Percentiles rank a stretch among this genome's conserved stretches.
Conservation (phyloP, 1,139 yeast species). For the Blastobotrys ciferrii region DNA sequence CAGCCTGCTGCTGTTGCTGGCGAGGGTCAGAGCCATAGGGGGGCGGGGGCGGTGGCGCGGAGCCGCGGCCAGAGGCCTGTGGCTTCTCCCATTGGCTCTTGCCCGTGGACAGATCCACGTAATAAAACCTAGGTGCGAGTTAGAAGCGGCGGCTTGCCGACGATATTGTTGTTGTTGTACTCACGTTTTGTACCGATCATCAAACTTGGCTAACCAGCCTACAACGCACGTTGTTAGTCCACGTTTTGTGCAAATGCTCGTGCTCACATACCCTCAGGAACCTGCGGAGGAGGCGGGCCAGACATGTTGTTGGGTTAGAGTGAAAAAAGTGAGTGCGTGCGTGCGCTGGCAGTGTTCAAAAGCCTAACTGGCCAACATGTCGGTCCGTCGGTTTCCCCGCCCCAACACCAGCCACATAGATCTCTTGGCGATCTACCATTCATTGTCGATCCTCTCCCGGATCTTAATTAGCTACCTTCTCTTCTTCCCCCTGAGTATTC, state of each 20-base stretch:
- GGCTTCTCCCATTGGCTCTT: conserved; percentile 93
- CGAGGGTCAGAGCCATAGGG: conserved; percentile 22
- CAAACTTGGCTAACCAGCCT: conserved; percentile 90
- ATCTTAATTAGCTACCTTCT: too few species aligned
- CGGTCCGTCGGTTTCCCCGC: conserved; percentile 3
- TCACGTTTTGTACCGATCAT: conserved; percentile 66
- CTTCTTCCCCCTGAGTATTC: too few species aligned
- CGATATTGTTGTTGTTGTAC: conserved; percentile 13
- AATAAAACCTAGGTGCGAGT: conserved; percentile 38
- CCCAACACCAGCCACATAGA: background rate
- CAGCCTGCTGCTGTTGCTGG: conserved; percentile 17
- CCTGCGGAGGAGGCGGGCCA: conserved; percentile 34
- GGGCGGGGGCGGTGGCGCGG: conserved; percentile 27
- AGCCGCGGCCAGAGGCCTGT: conserved; percentile 38
- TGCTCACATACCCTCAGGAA: conserved; percentile 34
- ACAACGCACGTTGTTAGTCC: conserved; percentile 7
- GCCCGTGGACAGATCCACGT: conserved; percentile 68
- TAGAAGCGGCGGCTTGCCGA: conserved; percentile 10
- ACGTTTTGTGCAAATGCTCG: too few species aligned
- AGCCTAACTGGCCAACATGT: background rate
- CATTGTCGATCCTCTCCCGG: background rate
- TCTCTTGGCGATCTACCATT: background rate
- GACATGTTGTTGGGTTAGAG: conserved; percentile 11
- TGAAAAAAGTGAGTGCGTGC: background rate
- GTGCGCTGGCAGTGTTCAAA: background rate